phyloP scores from a whole-genome alignment of 805 yeast genomes.

The Kluyveromyces lactis region DNA sequence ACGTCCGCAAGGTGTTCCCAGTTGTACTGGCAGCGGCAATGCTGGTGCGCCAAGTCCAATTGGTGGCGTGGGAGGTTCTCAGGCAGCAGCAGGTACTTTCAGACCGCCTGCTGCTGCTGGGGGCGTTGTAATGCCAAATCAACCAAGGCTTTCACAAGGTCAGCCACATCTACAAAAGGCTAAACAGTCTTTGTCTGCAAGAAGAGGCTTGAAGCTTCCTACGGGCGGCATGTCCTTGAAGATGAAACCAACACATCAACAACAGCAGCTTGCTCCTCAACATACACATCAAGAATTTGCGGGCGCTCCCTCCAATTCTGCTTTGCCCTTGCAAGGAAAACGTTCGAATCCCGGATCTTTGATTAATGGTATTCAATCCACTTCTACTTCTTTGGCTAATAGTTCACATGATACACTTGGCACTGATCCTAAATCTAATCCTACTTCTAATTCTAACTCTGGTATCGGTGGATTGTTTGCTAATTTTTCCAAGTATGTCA shows the following conservation, averaged over 20 bases:
- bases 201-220: constrained; percentile 72
- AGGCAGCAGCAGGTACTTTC: too few species aligned
- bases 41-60: constrained; percentile 18
- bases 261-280: constrained; percentile 13
- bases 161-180: constrained; percentile 3
- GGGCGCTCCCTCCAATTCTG: constrained; percentile 19
- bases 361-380: constrained; percentile 23
- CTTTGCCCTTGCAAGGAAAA: constrained; percentile 14
- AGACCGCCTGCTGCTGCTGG: constrained; percentile 11
- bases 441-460: constrained; percentile 7
- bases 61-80: too few species aligned
- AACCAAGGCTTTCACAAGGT: constrained; percentile 65
- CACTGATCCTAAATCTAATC: constrained; percentile 16
- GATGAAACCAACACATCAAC: constrained; percentile 13
- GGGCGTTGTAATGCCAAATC: constrained; percentile 5
- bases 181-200: constrained; percentile 47
- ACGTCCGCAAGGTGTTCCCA: constrained; percentile 5
- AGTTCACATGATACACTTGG: constrained; percentile 24
- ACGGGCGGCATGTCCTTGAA: constrained; percentile 29
- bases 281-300: constrained; percentile 24
- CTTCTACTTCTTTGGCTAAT: constrained; percentile 26
- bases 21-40: too few species aligned
- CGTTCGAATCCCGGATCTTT: constrained; percentile 25
- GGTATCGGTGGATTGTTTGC: constrained; percentile 54
- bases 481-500: constrained; percentile 78